These are phyloP conservation scores for Lactifluus piperatus DNA, from an alignment of 768 basidiomycete genomes.

Conservation along the genomic window DNA sequence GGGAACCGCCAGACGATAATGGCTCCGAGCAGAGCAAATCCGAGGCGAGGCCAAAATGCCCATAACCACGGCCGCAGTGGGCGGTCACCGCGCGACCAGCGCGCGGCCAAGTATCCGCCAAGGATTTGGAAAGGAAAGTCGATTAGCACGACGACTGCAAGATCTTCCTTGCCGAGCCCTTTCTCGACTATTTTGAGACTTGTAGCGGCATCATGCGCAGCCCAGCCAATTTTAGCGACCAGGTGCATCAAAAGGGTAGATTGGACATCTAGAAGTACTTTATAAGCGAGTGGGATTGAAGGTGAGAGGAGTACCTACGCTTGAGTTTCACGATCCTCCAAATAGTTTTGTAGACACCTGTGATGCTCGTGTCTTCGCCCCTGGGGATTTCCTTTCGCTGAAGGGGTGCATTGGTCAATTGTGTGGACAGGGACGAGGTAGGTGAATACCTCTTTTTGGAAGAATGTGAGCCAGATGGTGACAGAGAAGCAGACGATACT, in stretches of 20 bases:
- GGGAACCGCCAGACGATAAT: conserved; percentile 84
- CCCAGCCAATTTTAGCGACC: conserved; percentile 90
- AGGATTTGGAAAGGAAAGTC: conserved; percentile 97
- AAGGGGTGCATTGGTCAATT: not conserved
- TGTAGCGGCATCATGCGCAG: conserved; percentile 87
- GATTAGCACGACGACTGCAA: conserved; percentile 90
- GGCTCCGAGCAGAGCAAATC: conserved; percentile 62
- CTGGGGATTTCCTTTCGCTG: conserved; percentile 69
- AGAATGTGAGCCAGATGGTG: conserved; percentile 81
- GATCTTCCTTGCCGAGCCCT: conserved; percentile 89
- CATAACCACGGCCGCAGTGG: conserved; percentile 82
- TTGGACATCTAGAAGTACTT: conserved; percentile 67
- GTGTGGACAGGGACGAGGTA: not conserved
- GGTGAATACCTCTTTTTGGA: conserved; percentile 74
- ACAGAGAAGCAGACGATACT: conserved; percentile 69
- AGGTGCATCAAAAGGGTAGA: conserved; percentile 78
- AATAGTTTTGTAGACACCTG: conserved; percentile 86
- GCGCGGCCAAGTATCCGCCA: conserved; percentile 90
- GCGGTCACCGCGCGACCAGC: conserved; percentile 76
- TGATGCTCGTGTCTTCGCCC: conserved; percentile 83
- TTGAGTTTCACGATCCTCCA: conserved; percentile 88
- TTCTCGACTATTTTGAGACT: conserved; percentile 95
- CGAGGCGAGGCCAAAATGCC: conserved; percentile 84
- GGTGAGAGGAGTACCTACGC: conserved; percentile 44
- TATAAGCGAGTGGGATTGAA: conserved; percentile 1